Evolutionary conservation across 768 basidiomycete species (phyloP).

Genomic region (Termitomyces eurrhizus): DNA sequence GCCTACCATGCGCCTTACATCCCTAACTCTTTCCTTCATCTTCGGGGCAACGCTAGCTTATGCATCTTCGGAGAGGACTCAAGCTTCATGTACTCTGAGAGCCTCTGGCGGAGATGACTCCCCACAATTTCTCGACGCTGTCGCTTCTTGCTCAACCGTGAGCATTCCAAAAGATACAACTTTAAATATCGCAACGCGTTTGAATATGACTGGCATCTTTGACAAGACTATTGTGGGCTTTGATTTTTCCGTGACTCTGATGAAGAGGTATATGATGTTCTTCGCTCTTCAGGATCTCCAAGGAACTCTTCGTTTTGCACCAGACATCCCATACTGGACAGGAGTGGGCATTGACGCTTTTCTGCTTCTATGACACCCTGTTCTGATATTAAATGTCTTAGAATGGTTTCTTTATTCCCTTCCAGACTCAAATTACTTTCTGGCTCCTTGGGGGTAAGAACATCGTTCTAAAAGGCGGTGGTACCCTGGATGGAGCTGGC

Average conservation of each 20-base stretch:
- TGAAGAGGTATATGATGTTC: neutral
- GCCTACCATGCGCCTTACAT: conserved; percentile 7
- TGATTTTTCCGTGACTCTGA: neutral
- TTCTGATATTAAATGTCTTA: conserved; percentile 12
- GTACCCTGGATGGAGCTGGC: conserved; percentile 61
- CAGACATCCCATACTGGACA: conserved; percentile 51
- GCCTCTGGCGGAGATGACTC: conserved; percentile 50
- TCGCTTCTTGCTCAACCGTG: conserved; percentile 36
- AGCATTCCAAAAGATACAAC: conserved; percentile 42
- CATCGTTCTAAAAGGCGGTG: conserved; percentile 51
- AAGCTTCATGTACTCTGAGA: conserved; percentile 34
- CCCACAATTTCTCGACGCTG: conserved; percentile 41
- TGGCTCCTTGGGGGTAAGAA: conserved; percentile 53
- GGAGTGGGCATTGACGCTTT: conserved; percentile 27
- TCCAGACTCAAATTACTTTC: conserved; percentile 51
- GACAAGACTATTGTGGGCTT: conserved; percentile 46
- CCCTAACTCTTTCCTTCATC: conserved; percentile 1
- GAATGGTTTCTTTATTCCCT: conserved; percentile 51
- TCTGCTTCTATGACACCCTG: neutral
- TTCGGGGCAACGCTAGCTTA: conserved; percentile 5
- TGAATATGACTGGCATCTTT: conserved; percentile 50
- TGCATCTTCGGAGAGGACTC: neutral
- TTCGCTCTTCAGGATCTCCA: conserved; percentile 29
- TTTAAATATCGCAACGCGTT: conserved; percentile 43
- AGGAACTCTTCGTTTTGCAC: conserved; percentile 48